phyloP scores from a whole-genome alignment of 495 filamentous ascomycete genomes.

The Chaetomidium leptoderma region DNA sequence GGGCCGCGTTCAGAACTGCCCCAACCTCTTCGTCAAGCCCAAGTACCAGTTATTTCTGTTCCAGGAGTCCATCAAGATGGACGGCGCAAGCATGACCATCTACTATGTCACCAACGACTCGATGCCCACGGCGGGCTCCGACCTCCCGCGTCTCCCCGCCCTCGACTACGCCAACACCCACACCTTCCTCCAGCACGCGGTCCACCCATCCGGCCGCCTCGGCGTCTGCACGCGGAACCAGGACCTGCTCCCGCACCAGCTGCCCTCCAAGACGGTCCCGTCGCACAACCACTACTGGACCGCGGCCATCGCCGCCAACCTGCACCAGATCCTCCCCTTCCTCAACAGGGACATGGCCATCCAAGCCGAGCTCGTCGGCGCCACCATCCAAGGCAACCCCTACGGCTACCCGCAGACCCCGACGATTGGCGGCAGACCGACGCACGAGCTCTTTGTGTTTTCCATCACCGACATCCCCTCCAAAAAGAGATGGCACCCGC shows the following conservation, averaged over 20 bases:
- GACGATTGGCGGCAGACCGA: background rate
- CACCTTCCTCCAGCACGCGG: background rate
- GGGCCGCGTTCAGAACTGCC: conserved; percentile 28
- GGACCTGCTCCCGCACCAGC: conserved; percentile 16
- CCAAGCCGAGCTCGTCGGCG: conserved; percentile 32
- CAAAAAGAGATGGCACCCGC: conserved; percentile 14
- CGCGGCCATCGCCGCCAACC: conserved; percentile 8
- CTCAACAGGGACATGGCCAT: conserved; percentile 20
- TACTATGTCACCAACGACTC: conserved; percentile 23
- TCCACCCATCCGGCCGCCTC: conserved; percentile 22
- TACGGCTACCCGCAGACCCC: conserved; percentile 10
- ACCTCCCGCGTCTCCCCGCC: conserved; percentile 5
- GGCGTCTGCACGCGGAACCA: conserved; percentile 27
- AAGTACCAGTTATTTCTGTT: conserved; percentile 20
- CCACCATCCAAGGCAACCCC: conserved; percentile 22
- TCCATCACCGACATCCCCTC: conserved; percentile 13
- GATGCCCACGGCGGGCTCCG: too few relatives aligned
- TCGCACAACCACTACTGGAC: conserved; percentile 17
- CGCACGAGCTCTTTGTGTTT: conserved; percentile 25
- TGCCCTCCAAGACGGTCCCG: background rate
- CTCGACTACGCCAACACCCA: background rate
- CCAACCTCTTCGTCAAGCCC: conserved; percentile 28
- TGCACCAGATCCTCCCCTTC: conserved; percentile 15
- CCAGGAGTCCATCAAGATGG: conserved; percentile 30
- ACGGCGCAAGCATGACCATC: conserved; percentile 24